Conservation (phyloP, 768 basidiomycete genomes). For the Calocybe cyanea region DNA sequence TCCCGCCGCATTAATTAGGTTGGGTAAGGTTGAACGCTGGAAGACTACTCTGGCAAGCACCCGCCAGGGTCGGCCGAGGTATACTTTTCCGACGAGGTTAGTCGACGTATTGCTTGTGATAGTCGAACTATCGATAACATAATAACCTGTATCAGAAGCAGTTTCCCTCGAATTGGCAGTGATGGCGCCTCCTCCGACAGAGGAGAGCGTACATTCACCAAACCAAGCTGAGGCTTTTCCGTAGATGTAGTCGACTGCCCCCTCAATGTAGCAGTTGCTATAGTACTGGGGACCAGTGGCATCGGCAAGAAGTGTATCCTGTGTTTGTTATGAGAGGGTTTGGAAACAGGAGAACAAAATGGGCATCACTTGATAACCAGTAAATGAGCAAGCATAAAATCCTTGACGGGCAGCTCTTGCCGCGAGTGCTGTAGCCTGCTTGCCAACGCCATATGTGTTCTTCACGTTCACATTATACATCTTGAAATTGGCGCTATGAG, state of each 20-base stretch:
- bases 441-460: constrained; percentile 22
- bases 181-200: constrained; percentile 23
- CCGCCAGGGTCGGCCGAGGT: constrained; percentile 17
- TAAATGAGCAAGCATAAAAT: constrained; percentile 21
- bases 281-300: constrained; percentile 22
- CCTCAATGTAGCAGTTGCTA: constrained; percentile 25
- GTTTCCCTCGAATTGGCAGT: constrained; percentile 22
- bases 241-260: constrained; percentile 26
- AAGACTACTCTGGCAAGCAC: constrained; percentile 23
- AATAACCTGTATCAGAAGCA: constrained; percentile 19
- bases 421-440: constrained; percentile 23
- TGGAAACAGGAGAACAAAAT: neutral
- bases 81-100: constrained; percentile 18
- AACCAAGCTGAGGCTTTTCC: constrained; percentile 25
- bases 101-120: constrained; percentile 18
- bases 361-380: constrained; percentile 19
- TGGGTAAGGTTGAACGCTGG: constrained; percentile 20
- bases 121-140: constrained; percentile 23
- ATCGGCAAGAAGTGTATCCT: constrained; percentile 24
- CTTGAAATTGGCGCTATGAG: constrained; percentile 16
- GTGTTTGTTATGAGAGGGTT: neutral
- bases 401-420: constrained; percentile 20
- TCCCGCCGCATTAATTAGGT: constrained; percentile 21
- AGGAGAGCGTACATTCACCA: constrained; percentile 23
- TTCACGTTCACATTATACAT: constrained; percentile 23